A percentile compares a stretch with the other conserved stretches of the same genome.
Evolutionary conservation across 768 basidiomycete species (phyloP).

Genomic region (Amanita polypyramis): DNA sequence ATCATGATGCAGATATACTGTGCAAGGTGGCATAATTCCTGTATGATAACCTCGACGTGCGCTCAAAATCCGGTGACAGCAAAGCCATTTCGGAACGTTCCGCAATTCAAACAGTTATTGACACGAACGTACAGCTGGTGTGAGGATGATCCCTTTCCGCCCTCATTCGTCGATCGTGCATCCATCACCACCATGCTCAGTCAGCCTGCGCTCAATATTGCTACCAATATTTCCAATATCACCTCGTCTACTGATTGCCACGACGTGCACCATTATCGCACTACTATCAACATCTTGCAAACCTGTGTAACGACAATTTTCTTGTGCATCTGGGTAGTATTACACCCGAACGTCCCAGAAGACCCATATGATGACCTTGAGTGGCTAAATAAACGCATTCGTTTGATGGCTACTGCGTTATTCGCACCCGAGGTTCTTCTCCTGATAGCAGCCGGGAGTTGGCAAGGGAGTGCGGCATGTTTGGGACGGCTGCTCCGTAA

Average conservation of each 20-base stretch:
- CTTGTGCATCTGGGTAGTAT: conserved; percentile 11
- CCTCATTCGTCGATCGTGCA: too few species aligned
- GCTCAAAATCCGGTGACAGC: too few species aligned
- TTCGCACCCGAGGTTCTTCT: conserved; percentile 13
- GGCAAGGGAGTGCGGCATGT: conserved; percentile 3
- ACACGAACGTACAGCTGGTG: too few species aligned
- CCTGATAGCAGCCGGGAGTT: conserved; percentile 12
- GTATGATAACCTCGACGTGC: too few species aligned
- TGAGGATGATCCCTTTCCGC: too few species aligned
- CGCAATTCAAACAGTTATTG: too few species aligned
- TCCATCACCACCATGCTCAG: too few species aligned
- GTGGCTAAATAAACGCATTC: not conserved
- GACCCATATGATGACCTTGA: not conserved
- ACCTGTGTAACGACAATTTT: conserved; percentile 13
- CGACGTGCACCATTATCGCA: not conserved
- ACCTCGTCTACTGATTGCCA: not conserved
- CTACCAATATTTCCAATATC: too few species aligned
- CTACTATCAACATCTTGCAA: conserved; percentile 9
- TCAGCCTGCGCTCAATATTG: too few species aligned
- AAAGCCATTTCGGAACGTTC: too few species aligned
- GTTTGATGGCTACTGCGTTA: conserved; percentile 9
- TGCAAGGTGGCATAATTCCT: too few species aligned
- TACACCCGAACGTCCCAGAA: conserved; percentile 14
- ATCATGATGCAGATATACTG: too few species aligned
- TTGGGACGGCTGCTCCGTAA: not conserved